These are phyloP conservation scores for Phoma sp. DNA, from an alignment of 2,329 filamentous ascomycete species.

Conservation along the genomic window DNA sequence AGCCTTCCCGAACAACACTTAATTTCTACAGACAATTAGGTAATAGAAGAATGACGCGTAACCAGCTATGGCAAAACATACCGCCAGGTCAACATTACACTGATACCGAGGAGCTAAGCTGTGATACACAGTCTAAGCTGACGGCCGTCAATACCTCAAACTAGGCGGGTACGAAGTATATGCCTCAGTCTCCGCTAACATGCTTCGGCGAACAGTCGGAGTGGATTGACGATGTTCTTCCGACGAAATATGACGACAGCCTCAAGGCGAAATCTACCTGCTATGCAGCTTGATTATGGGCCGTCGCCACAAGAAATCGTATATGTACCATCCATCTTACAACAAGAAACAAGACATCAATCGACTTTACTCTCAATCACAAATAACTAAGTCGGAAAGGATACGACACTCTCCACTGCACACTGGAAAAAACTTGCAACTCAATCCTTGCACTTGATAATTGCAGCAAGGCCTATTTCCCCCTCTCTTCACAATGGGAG, in stretches of 20 bases:
- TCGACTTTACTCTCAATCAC: no score
- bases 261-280: not conserved
- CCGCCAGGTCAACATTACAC: not conserved
- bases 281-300: not conserved
- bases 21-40: not conserved
- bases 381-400: no score
- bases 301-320: not conserved
- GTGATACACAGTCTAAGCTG: not conserved
- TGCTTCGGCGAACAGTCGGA: conserved; percentile 10
- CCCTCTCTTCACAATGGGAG: not conserved
- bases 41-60: not conserved
- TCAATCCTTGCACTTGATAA: no score
- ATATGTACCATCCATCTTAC: not conserved
- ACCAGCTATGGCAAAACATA: not conserved
- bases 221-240: not conserved
- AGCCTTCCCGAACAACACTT: not conserved
- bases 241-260: conserved; percentile 3
- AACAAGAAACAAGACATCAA: not conserved
- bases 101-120: not conserved
- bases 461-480: not conserved
- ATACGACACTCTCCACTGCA: no score
- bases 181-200: conserved; percentile 11
- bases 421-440: not conserved
- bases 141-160: not conserved
- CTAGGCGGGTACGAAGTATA: no score